Evolutionary conservation across 768 basidiomycete species (phyloP).

Genomic region (Cystobasidium onofrii): DNA sequence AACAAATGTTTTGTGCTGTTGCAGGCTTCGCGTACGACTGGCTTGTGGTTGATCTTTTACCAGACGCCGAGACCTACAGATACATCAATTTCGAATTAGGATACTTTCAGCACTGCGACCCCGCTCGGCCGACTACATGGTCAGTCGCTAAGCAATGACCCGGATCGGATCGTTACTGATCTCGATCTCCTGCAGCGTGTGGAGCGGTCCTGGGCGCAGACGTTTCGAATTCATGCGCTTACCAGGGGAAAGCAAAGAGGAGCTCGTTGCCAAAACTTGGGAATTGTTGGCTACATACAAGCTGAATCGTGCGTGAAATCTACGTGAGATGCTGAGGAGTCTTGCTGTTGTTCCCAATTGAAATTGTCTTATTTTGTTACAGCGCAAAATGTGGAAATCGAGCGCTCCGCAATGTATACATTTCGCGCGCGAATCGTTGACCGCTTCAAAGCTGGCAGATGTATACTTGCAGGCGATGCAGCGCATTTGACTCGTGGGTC

Average conservation of each 20-base stretch:
- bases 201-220: not conserved
- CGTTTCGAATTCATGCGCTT: conserved; percentile 7
- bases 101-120: not conserved
- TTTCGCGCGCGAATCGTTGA: not conserved
- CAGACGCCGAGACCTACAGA: not conserved
- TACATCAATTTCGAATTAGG: not conserved
- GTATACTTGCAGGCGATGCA: not conserved
- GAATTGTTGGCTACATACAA: not conserved
- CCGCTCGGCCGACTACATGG: not conserved
- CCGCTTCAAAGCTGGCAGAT: not conserved
- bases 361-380: too few species aligned
- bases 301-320: not conserved
- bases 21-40: not conserved
- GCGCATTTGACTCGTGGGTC: not conserved
- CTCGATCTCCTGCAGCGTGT: not conserved
- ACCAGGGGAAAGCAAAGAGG: not conserved
- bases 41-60: not conserved
- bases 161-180: too few species aligned
- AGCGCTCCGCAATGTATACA: not conserved
- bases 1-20: not conserved
- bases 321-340: too few species aligned
- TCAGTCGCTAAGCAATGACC: too few species aligned
- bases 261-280: not conserved
- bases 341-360: too few species aligned
- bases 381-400: not conserved